Evolutionary conservation across 192 early-diverging fungal species (phyloP).

Genomic region (Coemansia biformis): DNA sequence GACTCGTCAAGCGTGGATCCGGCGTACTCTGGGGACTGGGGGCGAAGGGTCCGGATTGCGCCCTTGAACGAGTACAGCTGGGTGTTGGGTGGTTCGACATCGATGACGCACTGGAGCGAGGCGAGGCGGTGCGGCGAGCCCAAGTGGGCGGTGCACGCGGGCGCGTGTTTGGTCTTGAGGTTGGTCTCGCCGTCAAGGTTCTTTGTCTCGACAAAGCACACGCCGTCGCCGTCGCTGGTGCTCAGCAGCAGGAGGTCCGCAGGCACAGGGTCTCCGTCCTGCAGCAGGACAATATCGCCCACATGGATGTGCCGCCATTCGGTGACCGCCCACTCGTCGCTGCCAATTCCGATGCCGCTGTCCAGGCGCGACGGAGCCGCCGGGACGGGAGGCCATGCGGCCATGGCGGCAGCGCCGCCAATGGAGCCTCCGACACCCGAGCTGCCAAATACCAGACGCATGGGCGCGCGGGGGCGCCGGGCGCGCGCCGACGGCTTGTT

Average conservation of each 20-base stretch:
- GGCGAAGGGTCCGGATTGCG: constrained; percentile 26
- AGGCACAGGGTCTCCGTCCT: constrained; percentile 81
- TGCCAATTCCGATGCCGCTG: constrained; percentile 17
- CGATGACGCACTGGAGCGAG: constrained; percentile 60
- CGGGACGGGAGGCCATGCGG: background rate
- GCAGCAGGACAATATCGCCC: constrained; percentile 82
- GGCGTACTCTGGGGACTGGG: background rate
- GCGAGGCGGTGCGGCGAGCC: constrained; percentile 56
- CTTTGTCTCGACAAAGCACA: constrained; percentile 96
- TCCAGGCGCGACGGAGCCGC: constrained; percentile 3
- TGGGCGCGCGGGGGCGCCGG: constrained; percentile 31
- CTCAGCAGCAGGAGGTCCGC: constrained; percentile 87
- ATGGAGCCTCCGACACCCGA: constrained; percentile 35
- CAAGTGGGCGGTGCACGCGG: constrained; percentile 58
- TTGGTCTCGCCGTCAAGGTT: constrained; percentile 99
- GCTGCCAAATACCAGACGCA: constrained; percentile 49
- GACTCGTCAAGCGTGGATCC: no score
- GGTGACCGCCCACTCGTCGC: constrained; percentile 55
- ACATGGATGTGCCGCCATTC: constrained; percentile 82
- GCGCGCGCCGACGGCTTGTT: constrained; percentile 48
- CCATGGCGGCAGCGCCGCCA: constrained; percentile 11
- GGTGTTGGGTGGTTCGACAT: constrained; percentile 82
- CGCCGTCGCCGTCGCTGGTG: constrained; percentile 74
- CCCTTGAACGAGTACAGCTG: constrained; percentile 86
- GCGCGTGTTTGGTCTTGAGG: constrained; percentile 76